Conservation (phyloP, 1,284 basidiomycete genomes). For the Ustilago sp. region DNA sequence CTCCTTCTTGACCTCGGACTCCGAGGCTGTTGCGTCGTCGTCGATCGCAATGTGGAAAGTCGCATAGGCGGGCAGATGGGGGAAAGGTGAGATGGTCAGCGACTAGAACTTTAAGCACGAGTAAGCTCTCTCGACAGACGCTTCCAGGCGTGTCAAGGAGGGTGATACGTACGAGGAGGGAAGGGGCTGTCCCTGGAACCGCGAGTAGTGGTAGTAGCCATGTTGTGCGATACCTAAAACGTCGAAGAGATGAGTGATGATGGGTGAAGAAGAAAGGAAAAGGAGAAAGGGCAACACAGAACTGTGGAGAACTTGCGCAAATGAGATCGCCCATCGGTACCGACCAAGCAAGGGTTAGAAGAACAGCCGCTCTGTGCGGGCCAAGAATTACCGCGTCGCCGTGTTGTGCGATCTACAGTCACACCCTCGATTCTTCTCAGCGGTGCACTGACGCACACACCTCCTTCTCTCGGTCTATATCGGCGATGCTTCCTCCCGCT, state of each 20-base stretch:
- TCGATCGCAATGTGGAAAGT: neutral
- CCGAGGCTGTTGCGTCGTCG: constrained; percentile 23
- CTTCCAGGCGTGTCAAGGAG: neutral
- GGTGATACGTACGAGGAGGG: constrained; percentile 33
- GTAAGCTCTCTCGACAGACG: neutral
- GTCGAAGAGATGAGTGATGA: constrained; percentile 1
- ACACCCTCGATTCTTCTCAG: neutral
- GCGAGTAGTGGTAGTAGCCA: constrained; percentile 53
- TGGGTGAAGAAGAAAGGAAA: constrained; percentile 5
- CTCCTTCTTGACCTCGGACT: constrained; percentile 45
- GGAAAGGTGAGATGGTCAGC: constrained; percentile 6
- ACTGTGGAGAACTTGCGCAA: constrained; percentile 8
- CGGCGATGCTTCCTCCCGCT: neutral
- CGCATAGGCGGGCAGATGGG: neutral
- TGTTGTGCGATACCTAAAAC: constrained; percentile 14
- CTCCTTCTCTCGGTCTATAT: neutral
- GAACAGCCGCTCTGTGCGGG: constrained; percentile 5
- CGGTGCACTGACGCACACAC: constrained; percentile 35
- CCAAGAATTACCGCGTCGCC: constrained; percentile 3
- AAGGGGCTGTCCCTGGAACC: constrained; percentile 52
- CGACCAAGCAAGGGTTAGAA: neutral
- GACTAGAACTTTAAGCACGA: neutral
- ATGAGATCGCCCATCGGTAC: constrained; percentile 1
- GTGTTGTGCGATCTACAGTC: constrained; percentile 1
- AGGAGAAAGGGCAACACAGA: constrained; percentile 9